Conservation (phyloP, 202 grass and related monocot species). For the Digitaria exilis region DNA sequence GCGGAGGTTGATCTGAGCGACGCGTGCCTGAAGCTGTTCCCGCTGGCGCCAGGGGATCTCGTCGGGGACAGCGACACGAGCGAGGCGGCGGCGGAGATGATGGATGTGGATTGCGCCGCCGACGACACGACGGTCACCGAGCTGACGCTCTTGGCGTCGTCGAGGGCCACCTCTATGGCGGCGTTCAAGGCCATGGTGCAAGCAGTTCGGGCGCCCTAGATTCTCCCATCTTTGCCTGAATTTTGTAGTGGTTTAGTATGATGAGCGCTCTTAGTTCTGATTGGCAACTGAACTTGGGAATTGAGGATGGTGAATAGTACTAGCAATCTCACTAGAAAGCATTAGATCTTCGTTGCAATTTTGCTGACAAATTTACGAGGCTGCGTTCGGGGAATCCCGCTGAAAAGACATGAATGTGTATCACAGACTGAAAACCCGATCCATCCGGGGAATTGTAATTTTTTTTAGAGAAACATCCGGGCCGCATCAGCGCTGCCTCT, state of each 20-base stretch:
- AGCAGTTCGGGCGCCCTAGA: constrained; percentile 10
- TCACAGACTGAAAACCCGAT: background rate
- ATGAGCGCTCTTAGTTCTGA: background rate
- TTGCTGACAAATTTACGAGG: background rate
- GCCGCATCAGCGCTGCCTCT: background rate
- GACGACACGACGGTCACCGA: background rate
- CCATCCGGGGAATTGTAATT: background rate
- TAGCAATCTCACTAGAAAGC: background rate
- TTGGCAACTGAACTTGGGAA: background rate
- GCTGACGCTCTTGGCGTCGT: background rate
- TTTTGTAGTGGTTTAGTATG: background rate
- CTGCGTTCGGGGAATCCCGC: background rate
- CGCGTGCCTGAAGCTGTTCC: constrained; percentile 22
- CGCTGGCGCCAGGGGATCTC: constrained; percentile 32
- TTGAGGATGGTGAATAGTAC: background rate
- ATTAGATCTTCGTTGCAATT: too few relatives aligned
- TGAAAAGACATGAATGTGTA: background rate
- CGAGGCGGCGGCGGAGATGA: constrained; percentile 4
- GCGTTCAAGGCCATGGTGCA: constrained; percentile 25
- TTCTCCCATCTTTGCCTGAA: background rate
- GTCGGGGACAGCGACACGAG: background rate
- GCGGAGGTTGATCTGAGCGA: background rate
- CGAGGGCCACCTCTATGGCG: background rate
- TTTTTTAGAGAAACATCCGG: too few relatives aligned
- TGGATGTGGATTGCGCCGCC: background rate